phyloP scores from a whole-genome alignment of 192 early-diverging fungal species.

The Physocladia obscura region DNA sequence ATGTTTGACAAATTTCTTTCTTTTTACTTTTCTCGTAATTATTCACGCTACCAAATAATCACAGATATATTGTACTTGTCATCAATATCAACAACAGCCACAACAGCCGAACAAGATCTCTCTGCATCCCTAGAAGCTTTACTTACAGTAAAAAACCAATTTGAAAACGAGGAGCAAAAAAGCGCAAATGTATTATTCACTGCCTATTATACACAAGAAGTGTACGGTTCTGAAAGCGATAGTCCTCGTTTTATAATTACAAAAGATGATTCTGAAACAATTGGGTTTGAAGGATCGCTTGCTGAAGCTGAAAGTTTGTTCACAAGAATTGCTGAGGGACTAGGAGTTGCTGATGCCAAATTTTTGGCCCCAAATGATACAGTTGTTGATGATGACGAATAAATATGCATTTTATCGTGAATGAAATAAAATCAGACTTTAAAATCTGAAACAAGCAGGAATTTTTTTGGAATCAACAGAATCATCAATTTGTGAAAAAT shows the following conservation, averaged over 20 bases:
- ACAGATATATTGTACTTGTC: no score
- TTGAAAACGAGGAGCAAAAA: no score
- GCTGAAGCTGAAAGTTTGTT: background rate
- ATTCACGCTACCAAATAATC: no score
- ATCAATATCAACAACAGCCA: background rate
- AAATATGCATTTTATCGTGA: no score
- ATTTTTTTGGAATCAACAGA: no score
- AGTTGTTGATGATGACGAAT: background rate
- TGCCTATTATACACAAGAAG: background rate
- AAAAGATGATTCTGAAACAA: background rate
- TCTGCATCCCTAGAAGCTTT: background rate
- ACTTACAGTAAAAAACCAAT: no score
- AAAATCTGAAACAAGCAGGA: no score
- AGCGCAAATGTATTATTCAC: no score
- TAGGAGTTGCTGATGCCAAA: background rate
- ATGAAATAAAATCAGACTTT: no score
- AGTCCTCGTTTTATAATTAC: constrained; percentile 1
- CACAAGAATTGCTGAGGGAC: background rate
- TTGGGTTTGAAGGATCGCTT: constrained; percentile 2
- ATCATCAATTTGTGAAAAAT: no score
- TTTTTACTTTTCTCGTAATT: no score
- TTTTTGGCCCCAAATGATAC: background rate
- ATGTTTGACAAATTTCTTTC: constrained; percentile 3
- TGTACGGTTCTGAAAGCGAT: background rate
- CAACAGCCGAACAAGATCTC: constrained; percentile 1